phyloP scores from a whole-genome alignment of 2,329 filamentous ascomycete species.

The Hypoxylon sp. region DNA sequence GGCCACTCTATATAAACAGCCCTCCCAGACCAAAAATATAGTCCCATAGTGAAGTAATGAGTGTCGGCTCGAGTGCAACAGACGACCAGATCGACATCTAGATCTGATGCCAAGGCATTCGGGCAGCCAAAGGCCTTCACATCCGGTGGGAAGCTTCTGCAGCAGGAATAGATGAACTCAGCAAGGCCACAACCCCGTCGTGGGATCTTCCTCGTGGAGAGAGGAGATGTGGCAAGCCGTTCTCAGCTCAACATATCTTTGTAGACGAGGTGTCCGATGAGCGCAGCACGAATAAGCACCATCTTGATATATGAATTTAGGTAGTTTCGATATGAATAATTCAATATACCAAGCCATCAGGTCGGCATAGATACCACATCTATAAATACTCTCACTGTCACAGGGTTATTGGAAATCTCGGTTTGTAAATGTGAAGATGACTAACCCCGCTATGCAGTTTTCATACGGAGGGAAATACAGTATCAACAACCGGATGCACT shows the following conservation, averaged over 20 bases:
- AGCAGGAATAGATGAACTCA: slow-evolving; percentile 64
- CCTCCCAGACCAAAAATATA: slow-evolving; percentile 68
- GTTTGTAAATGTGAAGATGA: slow-evolving; percentile 2
- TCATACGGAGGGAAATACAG: not conserved
- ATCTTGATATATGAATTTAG: slow-evolving; percentile 51
- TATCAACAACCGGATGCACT: not conserved
- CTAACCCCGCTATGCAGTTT: slow-evolving; percentile 22
- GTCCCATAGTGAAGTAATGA: slow-evolving; percentile 63
- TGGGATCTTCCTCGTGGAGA: slow-evolving; percentile 60
- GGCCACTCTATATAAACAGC: slow-evolving; percentile 72
- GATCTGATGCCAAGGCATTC: slow-evolving; percentile 63
- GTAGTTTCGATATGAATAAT: not conserved
- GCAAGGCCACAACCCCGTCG: slow-evolving; percentile 67
- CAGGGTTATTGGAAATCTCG: slow-evolving; percentile 30
- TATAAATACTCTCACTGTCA: slow-evolving; percentile 15
- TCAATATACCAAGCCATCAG: not conserved
- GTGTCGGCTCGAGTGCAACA: slow-evolving; percentile 68
- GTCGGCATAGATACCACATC: not conserved
- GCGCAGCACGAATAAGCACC: slow-evolving; percentile 68
- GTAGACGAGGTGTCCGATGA: slow-evolving; percentile 71
- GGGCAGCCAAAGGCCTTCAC: slow-evolving; percentile 68
- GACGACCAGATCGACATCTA: slow-evolving; percentile 69
- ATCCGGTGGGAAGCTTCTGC: slow-evolving; percentile 58
- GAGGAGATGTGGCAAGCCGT: slow-evolving; percentile 73
- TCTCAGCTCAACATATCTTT: slow-evolving; percentile 66